Conservation (phyloP, 2,329 filamentous ascomycete genomes). For the Colletotrichum filicis region DNA sequence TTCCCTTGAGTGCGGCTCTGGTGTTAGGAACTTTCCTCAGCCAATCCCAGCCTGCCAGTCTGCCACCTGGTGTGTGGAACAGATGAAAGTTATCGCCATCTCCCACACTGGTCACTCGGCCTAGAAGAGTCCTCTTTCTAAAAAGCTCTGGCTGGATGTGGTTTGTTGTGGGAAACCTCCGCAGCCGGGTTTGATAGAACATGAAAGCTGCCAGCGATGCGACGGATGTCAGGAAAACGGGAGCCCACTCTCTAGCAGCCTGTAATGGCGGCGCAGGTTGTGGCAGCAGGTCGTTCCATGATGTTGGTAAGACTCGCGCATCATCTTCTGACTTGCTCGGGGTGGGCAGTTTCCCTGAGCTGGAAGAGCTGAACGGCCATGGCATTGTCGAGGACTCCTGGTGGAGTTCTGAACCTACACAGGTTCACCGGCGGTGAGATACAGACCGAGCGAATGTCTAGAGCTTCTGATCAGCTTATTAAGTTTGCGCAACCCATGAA, state of each 20-base stretch:
- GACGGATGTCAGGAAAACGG: conserved; percentile 55
- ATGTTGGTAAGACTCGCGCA: conserved; percentile 40
- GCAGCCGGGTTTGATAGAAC: conserved; percentile 81
- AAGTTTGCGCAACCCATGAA: neutral
- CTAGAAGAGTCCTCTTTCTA: conserved; percentile 80
- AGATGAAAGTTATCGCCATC: conserved; percentile 97
- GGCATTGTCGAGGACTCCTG: conserved; percentile 40
- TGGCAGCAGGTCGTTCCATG: conserved; percentile 34
- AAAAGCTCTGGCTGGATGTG: conserved; percentile 82
- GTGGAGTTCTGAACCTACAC: conserved; percentile 17
- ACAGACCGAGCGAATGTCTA: neutral
- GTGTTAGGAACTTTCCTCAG: conserved; percentile 77
- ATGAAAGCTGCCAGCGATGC: conserved; percentile 64
- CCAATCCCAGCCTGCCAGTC: conserved; percentile 92
- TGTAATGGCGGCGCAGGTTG: conserved; percentile 52
- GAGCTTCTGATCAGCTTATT: conserved; percentile 11
- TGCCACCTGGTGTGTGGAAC: conserved; percentile 94
- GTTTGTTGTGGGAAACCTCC: conserved; percentile 82
- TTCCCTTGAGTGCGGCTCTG: conserved; percentile 76
- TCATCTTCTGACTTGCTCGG: conserved; percentile 34
- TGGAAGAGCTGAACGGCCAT: conserved; percentile 43
- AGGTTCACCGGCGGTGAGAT: neutral
- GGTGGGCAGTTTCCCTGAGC: neutral
- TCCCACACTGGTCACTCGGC: conserved; percentile 90
- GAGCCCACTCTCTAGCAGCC: conserved; percentile 64